Base-by-base conservation (phyloP, 2,329 filamentous ascomycete genomes). In the Hymenoscyphus infarciens region DNA sequence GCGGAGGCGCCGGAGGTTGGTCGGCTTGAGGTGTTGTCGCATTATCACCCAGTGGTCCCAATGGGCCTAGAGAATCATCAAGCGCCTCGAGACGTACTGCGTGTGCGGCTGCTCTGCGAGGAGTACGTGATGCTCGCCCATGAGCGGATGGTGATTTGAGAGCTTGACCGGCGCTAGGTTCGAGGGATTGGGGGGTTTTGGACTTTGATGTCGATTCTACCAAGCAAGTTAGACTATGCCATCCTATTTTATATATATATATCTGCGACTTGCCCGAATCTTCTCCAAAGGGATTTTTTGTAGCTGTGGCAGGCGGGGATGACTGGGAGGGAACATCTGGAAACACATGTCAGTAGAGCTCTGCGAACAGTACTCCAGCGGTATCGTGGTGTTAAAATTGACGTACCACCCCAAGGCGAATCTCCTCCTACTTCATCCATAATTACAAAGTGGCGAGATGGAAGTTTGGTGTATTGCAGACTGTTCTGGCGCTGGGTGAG, bases 61-160 rank as follows among this genome's bases (percentile, higher is more conserved):
- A 80, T 25, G 91, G 91, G 1, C 91, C 91, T 55, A 93, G 83
- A 61, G 89, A 88, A 67, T 87, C 84, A 73, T 88, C 85, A 68
- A 91, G 88, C 65, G 88, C 88, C 77, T 94, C 87, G 64, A 94
- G 87, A 60, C 87, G 88, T 56, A 90, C 92, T 33, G 89, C 85
- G 74, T 93, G 89, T 63, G 88, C 87, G 69, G 88, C 87, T 72
- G 92, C 80, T 66, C 87, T 84, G 67, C 87, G 85, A 62, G 74
- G 74, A 16, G 71, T 72, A 65, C 76, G 69, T 59, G 70, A 62
- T 45, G 71, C 72, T 63, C 73, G 66, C 59, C 69, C 67, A 57
- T 73, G 68, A 59, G 67, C 66, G 57, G 64, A 62, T n/a, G 71
- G 67, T 22, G 72, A 72, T 66, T 73, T 74, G 38, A 67, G 61